Percentiles rank a stretch among this genome's conserved stretches.
Evolutionary conservation across 164 flowering plant species (phyloP).

Genomic region (Magnolia officinalis): DNA sequence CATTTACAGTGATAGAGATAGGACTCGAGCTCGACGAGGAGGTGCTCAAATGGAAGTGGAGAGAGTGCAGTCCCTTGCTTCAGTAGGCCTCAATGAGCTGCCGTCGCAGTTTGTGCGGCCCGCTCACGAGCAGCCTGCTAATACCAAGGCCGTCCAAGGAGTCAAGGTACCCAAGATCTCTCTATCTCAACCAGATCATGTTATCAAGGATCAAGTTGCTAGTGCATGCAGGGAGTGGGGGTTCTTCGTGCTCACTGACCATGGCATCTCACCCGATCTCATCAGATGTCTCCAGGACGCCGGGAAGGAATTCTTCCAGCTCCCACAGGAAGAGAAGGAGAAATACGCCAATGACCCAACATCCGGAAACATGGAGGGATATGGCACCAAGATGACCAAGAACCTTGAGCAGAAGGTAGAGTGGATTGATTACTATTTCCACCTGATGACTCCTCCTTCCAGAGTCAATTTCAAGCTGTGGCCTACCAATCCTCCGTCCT

Average conservation of each 20-base stretch:
- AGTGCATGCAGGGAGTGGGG: constrained; percentile 49
- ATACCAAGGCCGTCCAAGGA: background rate
- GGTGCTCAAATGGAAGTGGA: background rate
- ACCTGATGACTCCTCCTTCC: constrained; percentile 12
- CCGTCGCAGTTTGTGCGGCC: constrained; percentile 4
- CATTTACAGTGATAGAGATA: too few relatives aligned
- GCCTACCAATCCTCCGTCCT: background rate
- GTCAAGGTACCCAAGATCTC: constrained; percentile 4
- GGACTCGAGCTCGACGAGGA: background rate
- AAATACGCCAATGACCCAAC: constrained; percentile 36
- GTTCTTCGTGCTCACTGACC: constrained; percentile 35
- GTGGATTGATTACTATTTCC: constrained; percentile 54
- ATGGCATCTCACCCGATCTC: constrained; percentile 31
- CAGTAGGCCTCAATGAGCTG: constrained; percentile 1
- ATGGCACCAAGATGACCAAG: constrained; percentile 48
- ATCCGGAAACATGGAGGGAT: constrained; percentile 39
- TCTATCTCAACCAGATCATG: constrained; percentile 19
- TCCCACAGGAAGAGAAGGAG: constrained; percentile 46
- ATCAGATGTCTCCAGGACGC: constrained; percentile 30
- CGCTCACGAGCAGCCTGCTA: constrained; percentile 4
- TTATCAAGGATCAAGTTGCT: constrained; percentile 21
- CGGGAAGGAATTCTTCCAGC: constrained; percentile 37
- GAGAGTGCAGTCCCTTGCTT: constrained; percentile 11
- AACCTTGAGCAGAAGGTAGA: constrained; percentile 37
- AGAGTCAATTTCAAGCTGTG: background rate